These are phyloP conservation scores for Ceratocystis albifundus DNA, from an alignment of 2,329 filamentous ascomycete genomes.

Conservation along the genomic window DNA sequence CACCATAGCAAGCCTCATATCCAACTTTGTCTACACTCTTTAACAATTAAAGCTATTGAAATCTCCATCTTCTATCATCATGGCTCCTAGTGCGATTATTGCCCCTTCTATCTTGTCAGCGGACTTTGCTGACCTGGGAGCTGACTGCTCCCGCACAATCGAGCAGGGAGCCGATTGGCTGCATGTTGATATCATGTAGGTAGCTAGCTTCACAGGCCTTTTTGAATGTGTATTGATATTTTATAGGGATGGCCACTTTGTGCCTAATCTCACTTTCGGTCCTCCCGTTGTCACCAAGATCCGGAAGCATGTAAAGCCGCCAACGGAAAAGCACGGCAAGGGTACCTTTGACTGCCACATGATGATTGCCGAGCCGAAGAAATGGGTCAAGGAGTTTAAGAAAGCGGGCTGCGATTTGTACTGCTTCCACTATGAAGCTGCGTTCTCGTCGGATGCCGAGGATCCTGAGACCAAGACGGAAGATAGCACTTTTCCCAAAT, in stretches of 20 bases:
- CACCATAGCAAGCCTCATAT: background rate
- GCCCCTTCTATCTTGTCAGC: slow-evolving; percentile 96
- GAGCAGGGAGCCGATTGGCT: slow-evolving; percentile 80
- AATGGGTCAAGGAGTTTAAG: slow-evolving; percentile 94
- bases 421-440: slow-evolving; percentile 99
- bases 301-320: slow-evolving; percentile 68
- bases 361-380: slow-evolving; percentile 99
- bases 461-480: slow-evolving; percentile 59
- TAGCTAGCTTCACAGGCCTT: background rate
- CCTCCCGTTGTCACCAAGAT: slow-evolving; percentile 93
- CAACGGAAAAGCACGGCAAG: slow-evolving; percentile 55
- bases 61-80: slow-evolving; percentile 33
- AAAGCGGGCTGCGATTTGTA: slow-evolving; percentile 94
- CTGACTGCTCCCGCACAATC: slow-evolving; percentile 79
- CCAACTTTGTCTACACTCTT: background rate
- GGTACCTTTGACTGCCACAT: slow-evolving; percentile 99
- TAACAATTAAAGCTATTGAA: background rate
- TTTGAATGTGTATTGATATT: slow-evolving; percentile 13
- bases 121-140: slow-evolving; percentile 81
- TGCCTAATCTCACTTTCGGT: slow-evolving; percentile 96
- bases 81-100: slow-evolving; percentile 88
- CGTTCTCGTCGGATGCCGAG: slow-evolving; percentile 75
- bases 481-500: slow-evolving; percentile 65
- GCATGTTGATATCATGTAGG: slow-evolving; percentile 80
- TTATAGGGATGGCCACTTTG: slow-evolving; percentile 89